Percentiles rank a stretch among this genome's conserved stretches.
phyloP scores from a whole-genome alignment of 164 flowering plant genomes.

The Cinnamomum chago region DNA sequence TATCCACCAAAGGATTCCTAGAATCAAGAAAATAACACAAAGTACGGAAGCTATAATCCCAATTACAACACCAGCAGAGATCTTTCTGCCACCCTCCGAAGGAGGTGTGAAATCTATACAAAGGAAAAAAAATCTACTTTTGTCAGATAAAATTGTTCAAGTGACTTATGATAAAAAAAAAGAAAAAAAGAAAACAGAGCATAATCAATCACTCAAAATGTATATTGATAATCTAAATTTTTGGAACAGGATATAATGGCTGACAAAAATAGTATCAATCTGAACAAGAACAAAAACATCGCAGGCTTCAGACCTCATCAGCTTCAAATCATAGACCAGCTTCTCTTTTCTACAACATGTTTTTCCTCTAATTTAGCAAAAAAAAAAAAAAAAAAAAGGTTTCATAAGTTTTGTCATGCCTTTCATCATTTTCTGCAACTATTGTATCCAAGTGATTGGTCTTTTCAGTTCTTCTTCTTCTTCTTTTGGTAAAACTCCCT shows the following conservation, averaged over 20 bases:
- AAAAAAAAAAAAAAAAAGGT: no score
- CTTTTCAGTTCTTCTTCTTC: no score
- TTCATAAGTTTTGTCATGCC: no score
- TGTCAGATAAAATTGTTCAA: background rate
- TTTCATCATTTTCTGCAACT: no score
- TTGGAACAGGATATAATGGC: background rate
- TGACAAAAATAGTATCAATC: background rate
- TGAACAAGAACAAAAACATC: background rate
- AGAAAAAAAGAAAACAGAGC: background rate
- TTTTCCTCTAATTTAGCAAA: no score
- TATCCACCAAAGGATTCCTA: conserved; percentile 26
- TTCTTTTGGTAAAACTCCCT: no score
- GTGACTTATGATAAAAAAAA: background rate
- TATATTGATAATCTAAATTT: background rate
- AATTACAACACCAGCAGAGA: conserved; percentile 28
- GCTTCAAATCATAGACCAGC: no score
- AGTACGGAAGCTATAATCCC: conserved; percentile 30
- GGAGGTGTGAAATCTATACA: conserved; percentile 21
- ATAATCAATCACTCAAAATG: background rate
- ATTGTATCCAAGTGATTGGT: no score
- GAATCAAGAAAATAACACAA: conserved; percentile 14
- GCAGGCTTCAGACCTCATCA: no score
- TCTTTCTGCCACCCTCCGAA: conserved; percentile 18
- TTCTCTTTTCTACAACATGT: no score
- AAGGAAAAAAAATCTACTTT: background rate